These are phyloP conservation scores for Ceratocystis lukuohia DNA, from an alignment of 2,329 filamentous ascomycete genomes.

Conservation along the genomic window DNA sequence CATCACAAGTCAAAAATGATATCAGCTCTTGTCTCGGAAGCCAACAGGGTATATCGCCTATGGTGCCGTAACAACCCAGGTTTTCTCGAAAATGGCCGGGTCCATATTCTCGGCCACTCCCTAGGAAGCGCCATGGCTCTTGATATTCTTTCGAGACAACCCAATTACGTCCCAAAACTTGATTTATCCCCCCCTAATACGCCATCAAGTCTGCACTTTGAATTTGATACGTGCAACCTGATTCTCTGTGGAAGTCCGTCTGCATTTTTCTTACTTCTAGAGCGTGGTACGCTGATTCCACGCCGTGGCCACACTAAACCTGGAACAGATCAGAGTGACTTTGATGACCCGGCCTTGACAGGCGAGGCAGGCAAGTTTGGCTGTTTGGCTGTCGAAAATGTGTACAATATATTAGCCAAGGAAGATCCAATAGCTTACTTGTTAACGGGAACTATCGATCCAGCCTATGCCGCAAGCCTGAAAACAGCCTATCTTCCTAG, in stretches of 20 bases:
- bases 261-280: conserved; percentile 83
- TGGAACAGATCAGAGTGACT: conserved; percentile 52
- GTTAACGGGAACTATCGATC: conserved; percentile 80
- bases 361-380: conserved; percentile 72
- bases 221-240: conserved; percentile 82
- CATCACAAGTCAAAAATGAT: conserved; percentile 95
- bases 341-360: conserved; percentile 46
- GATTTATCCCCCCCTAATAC: conserved; percentile 29
- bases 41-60: conserved; percentile 86
- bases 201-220: conserved; percentile 50
- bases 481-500: conserved; percentile 69
- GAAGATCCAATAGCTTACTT: conserved; percentile 75
- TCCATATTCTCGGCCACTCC: conserved; percentile 87
- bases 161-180: conserved; percentile 50
- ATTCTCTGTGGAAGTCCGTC: conserved; percentile 85
- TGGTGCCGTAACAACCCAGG: conserved; percentile 92
- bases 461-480: conserved; percentile 60
- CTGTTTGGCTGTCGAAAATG: conserved; percentile 84
- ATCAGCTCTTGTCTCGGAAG: conserved; percentile 71
- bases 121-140: conserved; percentile 89
- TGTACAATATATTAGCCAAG: conserved; percentile 77
- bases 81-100: conserved; percentile 65
- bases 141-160: conserved; percentile 81
- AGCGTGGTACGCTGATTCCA: conserved; percentile 57
- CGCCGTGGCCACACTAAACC: conserved; percentile 64